Evolutionary conservation across 495 filamentous ascomycete genomes (phyloP).

Genomic region (Neurospora tetraspora): DNA sequence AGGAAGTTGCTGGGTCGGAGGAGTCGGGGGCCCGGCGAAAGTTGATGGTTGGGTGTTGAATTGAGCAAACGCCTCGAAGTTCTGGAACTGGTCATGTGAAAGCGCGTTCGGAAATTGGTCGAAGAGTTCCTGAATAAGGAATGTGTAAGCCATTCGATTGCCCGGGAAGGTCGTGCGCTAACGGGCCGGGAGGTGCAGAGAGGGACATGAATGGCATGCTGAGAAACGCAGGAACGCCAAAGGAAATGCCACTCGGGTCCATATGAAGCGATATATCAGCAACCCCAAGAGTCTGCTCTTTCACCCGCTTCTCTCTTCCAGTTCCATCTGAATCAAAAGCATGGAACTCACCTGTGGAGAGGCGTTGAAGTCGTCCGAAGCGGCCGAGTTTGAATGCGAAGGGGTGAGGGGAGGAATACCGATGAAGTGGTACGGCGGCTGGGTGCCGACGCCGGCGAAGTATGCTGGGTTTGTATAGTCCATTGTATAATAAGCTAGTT

Average conservation of each 20-base stretch:
- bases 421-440: slow-evolving; percentile 45
- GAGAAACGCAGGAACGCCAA: background rate
- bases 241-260: background rate
- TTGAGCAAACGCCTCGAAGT: slow-evolving; percentile 33
- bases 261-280: background rate
- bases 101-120: slow-evolving; percentile 30
- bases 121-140: slow-evolving; percentile 35
- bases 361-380: slow-evolving; percentile 44
- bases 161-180: background rate
- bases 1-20: slow-evolving; percentile 23
- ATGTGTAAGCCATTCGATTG: slow-evolving; percentile 27
- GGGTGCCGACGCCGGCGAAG: slow-evolving; percentile 26
- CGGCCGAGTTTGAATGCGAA: slow-evolving; percentile 40
- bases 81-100: slow-evolving; percentile 34
- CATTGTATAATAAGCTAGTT: slow-evolving; percentile 17
- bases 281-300: background rate
- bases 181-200: background rate
- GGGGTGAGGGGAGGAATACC: slow-evolving; percentile 43
- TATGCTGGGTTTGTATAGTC: slow-evolving; percentile 34
- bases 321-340: background rate
- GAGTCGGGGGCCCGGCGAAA: slow-evolving; percentile 35
- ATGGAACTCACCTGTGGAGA: slow-evolving; percentile 42
- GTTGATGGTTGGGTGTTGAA: slow-evolving; percentile 26
- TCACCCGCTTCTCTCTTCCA: background rate
- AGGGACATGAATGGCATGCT: background rate